Conservation (phyloP, 139 green algal species). For the Tetradesmus lagerheimii region DNA sequence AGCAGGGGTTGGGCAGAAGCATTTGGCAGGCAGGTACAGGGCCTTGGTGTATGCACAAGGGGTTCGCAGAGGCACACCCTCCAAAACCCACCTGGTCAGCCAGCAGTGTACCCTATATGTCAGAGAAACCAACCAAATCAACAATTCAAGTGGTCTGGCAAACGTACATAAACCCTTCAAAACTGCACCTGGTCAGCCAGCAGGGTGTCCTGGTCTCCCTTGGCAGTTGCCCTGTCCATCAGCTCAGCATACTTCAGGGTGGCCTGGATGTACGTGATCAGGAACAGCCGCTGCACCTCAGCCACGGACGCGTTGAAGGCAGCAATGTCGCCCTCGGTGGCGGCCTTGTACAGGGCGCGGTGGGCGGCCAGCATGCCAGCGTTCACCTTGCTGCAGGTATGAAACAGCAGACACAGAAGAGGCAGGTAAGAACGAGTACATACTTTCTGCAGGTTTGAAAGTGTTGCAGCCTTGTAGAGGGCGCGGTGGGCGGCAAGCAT, state of each 20-base stretch:
- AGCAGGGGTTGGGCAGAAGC: background rate
- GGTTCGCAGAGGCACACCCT: no score
- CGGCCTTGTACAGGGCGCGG: conserved; percentile 8
- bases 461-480: conserved; percentile 13
- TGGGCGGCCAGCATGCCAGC: conserved; percentile 18
- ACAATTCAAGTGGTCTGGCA: background rate
- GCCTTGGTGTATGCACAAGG: no score
- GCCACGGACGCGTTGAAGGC: background rate
- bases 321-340: background rate
- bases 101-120: no score
- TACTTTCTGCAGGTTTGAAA: no score
- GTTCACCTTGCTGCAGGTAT: conserved; percentile 39
- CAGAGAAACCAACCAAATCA: background rate
- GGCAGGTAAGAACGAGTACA: no score
- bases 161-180: background rate
- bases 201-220: background rate
- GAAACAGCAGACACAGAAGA: background rate
- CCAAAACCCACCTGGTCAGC: background rate
- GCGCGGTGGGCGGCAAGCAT: conserved; percentile 2
- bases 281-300: conserved; percentile 13
- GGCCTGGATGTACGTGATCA: conserved; percentile 35
- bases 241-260: conserved; percentile 40
- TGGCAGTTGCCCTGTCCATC: conserved; percentile 22
- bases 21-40: no score
- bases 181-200: conserved; percentile 23